Evolutionary conservation across 176 grass and related monocot genomes (phyloP), one percentile per base, ranked within the genome.

Genomic region (Chloris gayana): DNA sequence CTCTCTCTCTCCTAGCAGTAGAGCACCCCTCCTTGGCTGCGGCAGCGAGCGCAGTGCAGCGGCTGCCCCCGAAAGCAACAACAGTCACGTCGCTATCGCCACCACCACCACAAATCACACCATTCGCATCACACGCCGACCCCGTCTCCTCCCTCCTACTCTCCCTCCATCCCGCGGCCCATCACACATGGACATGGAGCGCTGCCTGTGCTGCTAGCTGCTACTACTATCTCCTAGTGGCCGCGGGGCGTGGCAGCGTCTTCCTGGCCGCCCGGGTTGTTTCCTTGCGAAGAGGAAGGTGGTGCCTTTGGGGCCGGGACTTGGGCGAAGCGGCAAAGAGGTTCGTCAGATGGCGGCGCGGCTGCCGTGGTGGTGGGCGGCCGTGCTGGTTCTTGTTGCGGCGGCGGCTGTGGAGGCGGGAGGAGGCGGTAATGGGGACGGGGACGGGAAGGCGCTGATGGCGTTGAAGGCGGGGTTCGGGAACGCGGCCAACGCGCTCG

Each of bases 71-170:
- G 86, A 90, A 91, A 92, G 88, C 85, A 95, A 81, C 83, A 64
- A 89, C 90, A 77, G 92, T 94, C 86, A 98, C 88, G 95, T 98
- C 95, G 90, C 90, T 91, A 87, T 95, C 92, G 83, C 70, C 87
- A 75, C 70, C 89, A 75, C 89, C 94, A 34, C 64, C 82, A 79
- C 82, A 86, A 77, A 73, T 58, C 64, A 67, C 64, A 39, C 31
- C 64, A 21, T 38, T 26, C 76, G 31, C 75, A 25, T 71, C 79
- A 35, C 77, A 84, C 69, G 76, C 85, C 77, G 33, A 44, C 31
- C 70, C 50, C 46, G 32, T 26, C 49, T 5, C 85, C 29, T 45
- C 53, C 60, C 65, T 65, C 25, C 69, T 64, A 42, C 69, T 24
- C 0, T 38, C 29, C 31, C 75, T 15, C 13, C 27, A 45, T 46